A percentile compares a stretch with the other conserved stretches of the same genome.
Evolutionary conservation across 2,329 filamentous ascomycete species (phyloP).

Genomic region (Claviceps spartinae): DNA sequence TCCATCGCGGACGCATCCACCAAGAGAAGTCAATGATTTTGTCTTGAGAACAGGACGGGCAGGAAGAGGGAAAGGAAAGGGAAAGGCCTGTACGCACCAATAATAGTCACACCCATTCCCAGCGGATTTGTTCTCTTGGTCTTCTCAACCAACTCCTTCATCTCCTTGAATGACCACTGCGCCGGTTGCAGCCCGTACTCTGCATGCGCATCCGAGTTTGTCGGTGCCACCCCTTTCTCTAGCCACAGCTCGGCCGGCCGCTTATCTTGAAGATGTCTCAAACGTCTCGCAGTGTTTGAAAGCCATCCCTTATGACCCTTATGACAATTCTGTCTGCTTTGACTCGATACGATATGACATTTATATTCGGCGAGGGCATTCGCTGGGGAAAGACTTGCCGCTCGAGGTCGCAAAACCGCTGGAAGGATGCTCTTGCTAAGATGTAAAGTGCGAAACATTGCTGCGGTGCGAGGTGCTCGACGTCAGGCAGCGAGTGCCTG

Average conservation of each 20-base stretch:
- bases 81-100: slow-evolving; percentile 25
- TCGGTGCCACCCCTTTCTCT: background rate
- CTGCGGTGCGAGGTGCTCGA: background rate
- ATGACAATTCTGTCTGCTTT: too few relatives aligned
- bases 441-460: background rate
- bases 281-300: too few relatives aligned
- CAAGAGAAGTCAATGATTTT: background rate
- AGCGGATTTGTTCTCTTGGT: slow-evolving; percentile 8
- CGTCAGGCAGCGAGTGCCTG: background rate
- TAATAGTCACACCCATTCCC: slow-evolving; percentile 19
- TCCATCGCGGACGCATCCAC: too few relatives aligned
- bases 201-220: too few relatives aligned
- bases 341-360: too few relatives aligned
- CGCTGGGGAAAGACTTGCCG: background rate
- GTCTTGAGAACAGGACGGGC: background rate
- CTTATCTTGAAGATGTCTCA: too few relatives aligned
- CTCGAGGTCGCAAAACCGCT: background rate
- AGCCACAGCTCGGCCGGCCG: background rate
- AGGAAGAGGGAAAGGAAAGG: too few relatives aligned
- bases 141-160: slow-evolving; percentile 24
- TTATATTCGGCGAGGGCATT: too few relatives aligned
- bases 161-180: slow-evolving; percentile 36
- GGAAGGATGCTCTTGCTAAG: background rate
- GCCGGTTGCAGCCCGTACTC: slow-evolving; percentile 13
- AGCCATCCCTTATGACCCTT: too few relatives aligned